Evolutionary conservation across 2,329 filamentous ascomycete species (phyloP).

Genomic region (Teratosphaeria gauchensis): DNA sequence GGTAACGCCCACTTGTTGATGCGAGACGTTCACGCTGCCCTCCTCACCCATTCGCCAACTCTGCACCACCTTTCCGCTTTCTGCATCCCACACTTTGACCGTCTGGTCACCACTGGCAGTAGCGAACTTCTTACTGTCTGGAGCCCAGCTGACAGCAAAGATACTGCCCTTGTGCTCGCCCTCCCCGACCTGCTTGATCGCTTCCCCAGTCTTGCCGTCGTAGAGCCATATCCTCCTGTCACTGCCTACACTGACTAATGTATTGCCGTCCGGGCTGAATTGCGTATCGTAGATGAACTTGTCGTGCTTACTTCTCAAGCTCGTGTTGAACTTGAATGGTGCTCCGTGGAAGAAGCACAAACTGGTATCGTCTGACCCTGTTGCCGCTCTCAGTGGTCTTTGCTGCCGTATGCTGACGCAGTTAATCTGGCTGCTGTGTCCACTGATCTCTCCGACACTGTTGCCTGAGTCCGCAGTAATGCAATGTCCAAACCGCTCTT

Average conservation of each 20-base stretch:
- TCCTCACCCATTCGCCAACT: slow-evolving; percentile 79
- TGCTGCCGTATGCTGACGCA: slow-evolving; percentile 81
- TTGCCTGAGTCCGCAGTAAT: slow-evolving; percentile 95
- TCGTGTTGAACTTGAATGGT: slow-evolving; percentile 93
- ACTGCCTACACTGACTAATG: slow-evolving; percentile 80
- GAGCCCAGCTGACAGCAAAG: slow-evolving; percentile 82
- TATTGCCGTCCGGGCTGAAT: slow-evolving; percentile 79
- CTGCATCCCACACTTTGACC: slow-evolving; percentile 86
- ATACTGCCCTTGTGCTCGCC: slow-evolving; percentile 82
- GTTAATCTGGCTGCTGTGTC: slow-evolving; percentile 86
- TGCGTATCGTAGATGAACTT: slow-evolving; percentile 81
- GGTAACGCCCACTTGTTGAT: slow-evolving; percentile 92
- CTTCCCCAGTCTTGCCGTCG: slow-evolving; percentile 89
- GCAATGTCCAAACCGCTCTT: slow-evolving; percentile 86
- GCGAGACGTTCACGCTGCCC: slow-evolving; percentile 57
- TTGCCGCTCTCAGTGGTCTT: slow-evolving; percentile 81
- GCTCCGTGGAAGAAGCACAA: slow-evolving; percentile 89
- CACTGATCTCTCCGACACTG: slow-evolving; percentile 85
- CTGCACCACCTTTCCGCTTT: slow-evolving; percentile 65
- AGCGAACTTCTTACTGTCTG: slow-evolving; percentile 74
- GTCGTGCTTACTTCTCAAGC: slow-evolving; percentile 66
- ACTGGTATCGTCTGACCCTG: slow-evolving; percentile 80
- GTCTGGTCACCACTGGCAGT: slow-evolving; percentile 93
- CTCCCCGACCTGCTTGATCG: slow-evolving; percentile 65
- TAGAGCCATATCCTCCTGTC: slow-evolving; percentile 90